Conservation (phyloP, 305 asterid species). For the Striga hermonthica region DNA sequence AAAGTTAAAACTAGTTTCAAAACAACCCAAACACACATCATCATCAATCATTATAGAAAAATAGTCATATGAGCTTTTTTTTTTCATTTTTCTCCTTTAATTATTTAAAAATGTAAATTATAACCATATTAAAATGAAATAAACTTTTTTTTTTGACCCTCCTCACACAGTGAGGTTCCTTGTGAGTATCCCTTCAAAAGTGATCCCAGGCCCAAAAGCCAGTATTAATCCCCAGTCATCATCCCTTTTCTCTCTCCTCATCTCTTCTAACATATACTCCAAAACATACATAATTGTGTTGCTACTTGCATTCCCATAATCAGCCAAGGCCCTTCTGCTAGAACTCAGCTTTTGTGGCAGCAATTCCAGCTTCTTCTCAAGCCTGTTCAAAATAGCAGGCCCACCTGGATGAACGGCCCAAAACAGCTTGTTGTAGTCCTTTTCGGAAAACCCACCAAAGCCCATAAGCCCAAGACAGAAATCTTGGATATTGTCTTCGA, state of each 20-base stretch:
- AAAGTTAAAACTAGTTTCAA: too few relatives aligned
- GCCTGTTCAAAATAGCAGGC: conserved; percentile 75
- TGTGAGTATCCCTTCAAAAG: conserved; percentile 88
- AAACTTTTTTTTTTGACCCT: too few relatives aligned
- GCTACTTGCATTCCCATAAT: conserved; percentile 91
- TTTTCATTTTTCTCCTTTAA: too few relatives aligned
- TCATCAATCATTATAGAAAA: too few relatives aligned
- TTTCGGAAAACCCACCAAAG: conserved; percentile 33
- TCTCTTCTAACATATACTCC: conserved; percentile 76
- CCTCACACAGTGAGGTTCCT: conserved; percentile 37
- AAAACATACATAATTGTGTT: conserved; percentile 86
- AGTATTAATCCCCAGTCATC: conserved; percentile 74
- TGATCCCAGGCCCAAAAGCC: conserved; percentile 94
- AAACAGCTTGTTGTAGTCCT: conserved; percentile 60
- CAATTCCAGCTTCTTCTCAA: conserved; percentile 71
- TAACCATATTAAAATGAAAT: too few relatives aligned
- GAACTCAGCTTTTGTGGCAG: conserved; percentile 65
- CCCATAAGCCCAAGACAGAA: conserved; percentile 65
- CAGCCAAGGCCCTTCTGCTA: conserved; percentile 76
- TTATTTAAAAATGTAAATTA: too few relatives aligned
- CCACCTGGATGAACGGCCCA: conserved; percentile 99
- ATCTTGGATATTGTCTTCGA: conserved; percentile 70
- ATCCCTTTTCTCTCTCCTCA: conserved; percentile 21
- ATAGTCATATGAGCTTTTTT: too few relatives aligned
- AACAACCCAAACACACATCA: too few relatives aligned